Conservation (phyloP, 2,329 filamentous ascomycete genomes). For the Paecilomyces niveus region DNA sequence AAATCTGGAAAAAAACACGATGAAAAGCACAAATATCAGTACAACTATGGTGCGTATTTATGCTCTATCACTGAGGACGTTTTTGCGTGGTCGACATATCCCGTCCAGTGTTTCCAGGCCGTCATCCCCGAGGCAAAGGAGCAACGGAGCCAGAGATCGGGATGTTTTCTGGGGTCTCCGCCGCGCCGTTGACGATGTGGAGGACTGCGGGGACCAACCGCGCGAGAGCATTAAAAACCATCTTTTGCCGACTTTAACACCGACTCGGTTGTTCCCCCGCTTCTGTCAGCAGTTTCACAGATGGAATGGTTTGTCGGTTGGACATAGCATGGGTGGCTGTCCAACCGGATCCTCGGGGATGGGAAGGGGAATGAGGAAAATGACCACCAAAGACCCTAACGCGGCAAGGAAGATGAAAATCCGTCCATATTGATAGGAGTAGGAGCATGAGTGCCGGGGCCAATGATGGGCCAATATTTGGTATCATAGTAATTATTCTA, state of each 20-base stretch:
- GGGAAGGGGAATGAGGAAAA: neutral
- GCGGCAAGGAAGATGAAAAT: neutral
- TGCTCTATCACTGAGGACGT: neutral
- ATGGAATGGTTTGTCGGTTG: no score
- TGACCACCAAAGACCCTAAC: neutral
- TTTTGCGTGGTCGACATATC: neutral
- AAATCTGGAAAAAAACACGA: neutral
- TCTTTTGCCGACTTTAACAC: neutral
- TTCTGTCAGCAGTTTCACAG: neutral
- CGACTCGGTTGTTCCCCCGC: neutral
- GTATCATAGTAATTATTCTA: neutral
- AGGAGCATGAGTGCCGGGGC: neutral
- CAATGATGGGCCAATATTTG: neutral
- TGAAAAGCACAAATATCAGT: neutral
- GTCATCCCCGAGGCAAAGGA: constrained; percentile 17
- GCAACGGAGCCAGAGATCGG: constrained; percentile 14
- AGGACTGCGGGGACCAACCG: neutral
- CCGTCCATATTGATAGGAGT: neutral
- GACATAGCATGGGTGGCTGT: no score
- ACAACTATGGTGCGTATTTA: neutral
- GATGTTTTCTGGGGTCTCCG: constrained; percentile 4
- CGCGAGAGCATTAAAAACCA: neutral
- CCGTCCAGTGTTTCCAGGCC: neutral
- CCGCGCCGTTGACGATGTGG: neutral
- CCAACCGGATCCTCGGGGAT: no score